Percentiles rank a stretch among this genome's conserved stretches.
Evolutionary conservation across 495 filamentous ascomycete species (phyloP).

Genomic region (Aspergillus funiculosus): DNA sequence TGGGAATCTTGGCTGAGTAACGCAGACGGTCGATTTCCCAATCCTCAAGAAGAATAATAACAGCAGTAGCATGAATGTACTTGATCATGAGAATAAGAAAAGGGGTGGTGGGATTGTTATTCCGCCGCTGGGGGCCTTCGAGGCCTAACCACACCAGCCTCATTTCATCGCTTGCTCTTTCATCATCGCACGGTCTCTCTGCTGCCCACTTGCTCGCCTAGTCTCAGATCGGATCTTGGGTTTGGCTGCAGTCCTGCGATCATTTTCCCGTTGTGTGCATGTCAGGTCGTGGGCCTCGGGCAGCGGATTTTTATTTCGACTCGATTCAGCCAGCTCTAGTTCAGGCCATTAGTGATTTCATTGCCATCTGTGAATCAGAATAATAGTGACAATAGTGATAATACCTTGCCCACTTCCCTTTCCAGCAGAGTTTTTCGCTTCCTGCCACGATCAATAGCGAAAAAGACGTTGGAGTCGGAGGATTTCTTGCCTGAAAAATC

Average conservation of each 20-base stretch:
- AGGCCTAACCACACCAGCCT: background rate
- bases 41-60: too few relatives aligned
- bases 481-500: background rate
- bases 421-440: background rate
- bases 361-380: background rate
- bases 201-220: conserved; percentile 5
- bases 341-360: conserved; percentile 5
- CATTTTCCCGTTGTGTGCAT: conserved; percentile 7
- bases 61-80: background rate
- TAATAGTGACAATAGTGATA: too few relatives aligned
- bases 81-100: background rate
- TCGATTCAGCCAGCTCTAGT: background rate
- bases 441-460: background rate
- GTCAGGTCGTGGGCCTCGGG: conserved; percentile 2
- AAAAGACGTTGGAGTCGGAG: background rate
- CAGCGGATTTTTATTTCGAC: conserved; percentile 7
- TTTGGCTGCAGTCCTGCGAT: background rate
- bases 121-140: background rate
- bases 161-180: background rate
- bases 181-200: background rate
- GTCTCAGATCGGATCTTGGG: conserved; percentile 11
- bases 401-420: background rate
- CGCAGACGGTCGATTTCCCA: conserved; percentile 4
- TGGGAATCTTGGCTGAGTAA: conserved; percentile 11
- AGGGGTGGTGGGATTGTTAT: background rate